Conservation (phyloP, 139 green algal species). For the Chlamydomonas sphaeroides region DNA sequence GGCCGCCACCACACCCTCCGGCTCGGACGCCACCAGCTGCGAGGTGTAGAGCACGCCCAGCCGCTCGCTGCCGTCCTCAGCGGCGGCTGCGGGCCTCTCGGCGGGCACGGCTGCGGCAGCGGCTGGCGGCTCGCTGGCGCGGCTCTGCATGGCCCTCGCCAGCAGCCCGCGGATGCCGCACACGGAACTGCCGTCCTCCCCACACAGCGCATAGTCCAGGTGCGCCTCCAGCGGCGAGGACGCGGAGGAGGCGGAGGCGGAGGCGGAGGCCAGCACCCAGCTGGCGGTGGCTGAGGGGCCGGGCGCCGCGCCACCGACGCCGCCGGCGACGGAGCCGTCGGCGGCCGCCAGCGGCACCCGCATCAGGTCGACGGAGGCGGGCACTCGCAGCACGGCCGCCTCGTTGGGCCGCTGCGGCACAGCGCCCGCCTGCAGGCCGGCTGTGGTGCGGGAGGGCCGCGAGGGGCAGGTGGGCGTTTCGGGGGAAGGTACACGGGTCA, state of each 20-base stretch:
- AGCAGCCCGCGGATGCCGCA: constrained; percentile 23
- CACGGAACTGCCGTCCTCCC: background rate
- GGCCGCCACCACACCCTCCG: too few species aligned
- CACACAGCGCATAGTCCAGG: constrained; percentile 25
- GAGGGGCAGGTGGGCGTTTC: too few species aligned
- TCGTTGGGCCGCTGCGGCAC: constrained; percentile 25
- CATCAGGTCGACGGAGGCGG: constrained; percentile 33
- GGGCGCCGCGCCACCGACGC: constrained; percentile 55
- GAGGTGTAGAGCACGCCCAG: constrained; percentile 31
- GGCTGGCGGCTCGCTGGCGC: background rate
- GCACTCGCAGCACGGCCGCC: constrained; percentile 32
- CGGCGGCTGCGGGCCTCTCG: background rate
- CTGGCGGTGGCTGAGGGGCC: constrained; percentile 64
- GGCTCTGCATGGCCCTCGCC: constrained; percentile 8
- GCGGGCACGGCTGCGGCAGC: background rate
- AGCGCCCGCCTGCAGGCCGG: constrained; percentile 62
- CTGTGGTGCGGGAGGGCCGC: background rate
- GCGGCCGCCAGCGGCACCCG: constrained; percentile 13
- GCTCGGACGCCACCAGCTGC: background rate
- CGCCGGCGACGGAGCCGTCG: constrained; percentile 76
- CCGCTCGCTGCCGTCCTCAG: background rate
- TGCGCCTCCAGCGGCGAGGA: background rate
- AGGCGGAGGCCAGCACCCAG: constrained; percentile 1
- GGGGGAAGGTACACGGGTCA: too few species aligned
- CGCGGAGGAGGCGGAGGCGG: background rate